Conservation (phyloP, 1,139 yeast genomes). For the Saccharomyces hybrid region DNA sequence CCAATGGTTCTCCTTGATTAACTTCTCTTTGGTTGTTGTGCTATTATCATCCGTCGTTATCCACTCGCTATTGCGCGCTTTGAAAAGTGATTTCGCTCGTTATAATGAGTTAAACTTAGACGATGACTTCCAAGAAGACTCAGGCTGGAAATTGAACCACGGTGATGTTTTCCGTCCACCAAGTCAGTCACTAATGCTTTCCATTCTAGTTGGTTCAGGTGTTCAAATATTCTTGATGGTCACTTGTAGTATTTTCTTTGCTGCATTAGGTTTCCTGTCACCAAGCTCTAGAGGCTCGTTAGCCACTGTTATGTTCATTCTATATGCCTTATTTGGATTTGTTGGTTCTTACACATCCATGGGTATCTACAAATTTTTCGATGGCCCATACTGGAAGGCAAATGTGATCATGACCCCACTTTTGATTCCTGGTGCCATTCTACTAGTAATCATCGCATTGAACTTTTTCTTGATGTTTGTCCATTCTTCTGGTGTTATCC, state of each 20-base stretch:
- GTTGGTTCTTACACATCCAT: slow-evolving; percentile 83
- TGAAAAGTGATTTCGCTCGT: slow-evolving; percentile 76
- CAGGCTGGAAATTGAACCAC: slow-evolving; percentile 95
- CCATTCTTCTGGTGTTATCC: slow-evolving; percentile 90
- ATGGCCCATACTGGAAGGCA: slow-evolving; percentile 86
- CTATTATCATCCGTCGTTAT: slow-evolving; percentile 73
- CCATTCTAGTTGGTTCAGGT: slow-evolving; percentile 85
- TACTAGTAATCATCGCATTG: slow-evolving; percentile 55
- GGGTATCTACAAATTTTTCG: slow-evolving; percentile 76
- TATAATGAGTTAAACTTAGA: slow-evolving; percentile 87
- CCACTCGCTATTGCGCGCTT: slow-evolving; percentile 70
- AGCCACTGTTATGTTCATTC: slow-evolving; percentile 78
- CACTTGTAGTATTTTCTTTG: slow-evolving; percentile 66
- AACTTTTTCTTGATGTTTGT: slow-evolving; percentile 77
- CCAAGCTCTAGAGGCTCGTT: slow-evolving; percentile 94
- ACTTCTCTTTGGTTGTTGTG: slow-evolving; percentile 74
- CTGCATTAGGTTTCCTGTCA: slow-evolving; percentile 80
- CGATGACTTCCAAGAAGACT: slow-evolving; percentile 83
- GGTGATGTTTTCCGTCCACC: slow-evolving; percentile 96
- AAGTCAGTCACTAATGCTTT: slow-evolving; percentile 55
- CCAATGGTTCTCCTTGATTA: slow-evolving; percentile 90
- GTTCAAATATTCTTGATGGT: slow-evolving; percentile 75
- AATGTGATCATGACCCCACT: slow-evolving; percentile 78
- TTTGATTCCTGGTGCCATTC: slow-evolving; percentile 73
- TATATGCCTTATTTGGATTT: slow-evolving; percentile 72